These are phyloP conservation scores for Rosa persica DNA, from an alignment of 306 rosid genomes.

Conservation along the genomic window DNA sequence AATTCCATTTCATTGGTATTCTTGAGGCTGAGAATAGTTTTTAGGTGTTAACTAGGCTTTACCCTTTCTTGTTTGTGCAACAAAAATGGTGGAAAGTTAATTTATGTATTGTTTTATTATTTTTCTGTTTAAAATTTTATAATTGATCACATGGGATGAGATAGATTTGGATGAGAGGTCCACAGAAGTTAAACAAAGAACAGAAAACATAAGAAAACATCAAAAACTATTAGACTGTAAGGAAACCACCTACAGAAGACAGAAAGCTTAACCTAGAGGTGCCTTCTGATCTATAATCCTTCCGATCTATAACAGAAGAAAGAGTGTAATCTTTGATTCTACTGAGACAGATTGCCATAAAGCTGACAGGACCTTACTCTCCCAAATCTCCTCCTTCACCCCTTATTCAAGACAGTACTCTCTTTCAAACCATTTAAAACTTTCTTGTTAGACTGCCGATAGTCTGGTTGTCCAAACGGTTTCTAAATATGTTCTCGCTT, in stretches of 20 bases:
- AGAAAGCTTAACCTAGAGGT: background rate
- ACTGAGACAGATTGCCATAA: background rate
- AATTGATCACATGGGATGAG: background rate
- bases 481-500: background rate
- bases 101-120: background rate
- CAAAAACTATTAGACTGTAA: background rate
- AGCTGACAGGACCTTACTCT: background rate
- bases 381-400: background rate
- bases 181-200: background rate
- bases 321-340: background rate
- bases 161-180: background rate
- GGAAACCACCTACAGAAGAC: background rate
- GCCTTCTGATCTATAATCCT: background rate
- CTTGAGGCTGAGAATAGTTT: background rate
- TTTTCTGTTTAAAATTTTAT: background rate
- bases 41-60: slow-evolving; percentile 1
- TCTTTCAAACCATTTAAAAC: background rate
- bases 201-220: no score
- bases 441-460: background rate
- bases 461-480: background rate
- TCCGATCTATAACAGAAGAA: background rate
- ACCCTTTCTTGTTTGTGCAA: background rate
- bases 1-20: background rate
- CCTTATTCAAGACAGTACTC: background rate
- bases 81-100: background rate